Conservation (phyloP, 495 filamentous ascomycete species). For the Xylaria cubensis region DNA sequence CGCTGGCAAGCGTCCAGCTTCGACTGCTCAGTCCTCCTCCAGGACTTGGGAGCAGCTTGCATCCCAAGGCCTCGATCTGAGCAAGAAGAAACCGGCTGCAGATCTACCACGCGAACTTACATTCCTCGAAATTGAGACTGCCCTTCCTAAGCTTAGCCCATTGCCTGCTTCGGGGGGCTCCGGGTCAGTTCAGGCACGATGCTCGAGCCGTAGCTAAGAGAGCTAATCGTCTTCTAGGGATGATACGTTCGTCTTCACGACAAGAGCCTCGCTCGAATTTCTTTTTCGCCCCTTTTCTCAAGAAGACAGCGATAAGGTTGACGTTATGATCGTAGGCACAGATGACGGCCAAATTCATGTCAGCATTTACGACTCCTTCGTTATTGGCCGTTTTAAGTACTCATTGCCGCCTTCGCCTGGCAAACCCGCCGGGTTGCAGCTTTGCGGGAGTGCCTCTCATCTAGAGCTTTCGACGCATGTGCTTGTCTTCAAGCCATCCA, state of each 20-base stretch:
- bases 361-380: conserved; percentile 88
- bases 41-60: conserved; percentile 41
- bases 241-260: conserved; percentile 70
- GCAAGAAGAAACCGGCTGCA: conserved; percentile 40
- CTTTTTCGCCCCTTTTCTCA: conserved; percentile 68
- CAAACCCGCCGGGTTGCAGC: conserved; percentile 40
- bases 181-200: conserved; percentile 52
- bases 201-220: neutral
- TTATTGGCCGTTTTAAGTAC: conserved; percentile 72
- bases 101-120: conserved; percentile 81
- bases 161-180: conserved; percentile 65
- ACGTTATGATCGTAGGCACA: conserved; percentile 83
- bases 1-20: conserved; percentile 52
- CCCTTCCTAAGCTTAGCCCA: conserved; percentile 78
- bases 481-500: conserved; percentile 61
- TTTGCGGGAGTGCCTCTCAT: conserved; percentile 73
- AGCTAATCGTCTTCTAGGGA: conserved; percentile 52
- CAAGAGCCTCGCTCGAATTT: conserved; percentile 71
- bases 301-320: conserved; percentile 72
- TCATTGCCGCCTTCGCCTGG: conserved; percentile 34
- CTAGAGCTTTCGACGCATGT: conserved; percentile 77
- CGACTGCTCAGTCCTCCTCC: conserved; percentile 4
- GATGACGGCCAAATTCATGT: conserved; percentile 79
- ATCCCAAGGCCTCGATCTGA: conserved; percentile 43
- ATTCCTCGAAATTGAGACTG: conserved; percentile 78